These are phyloP conservation scores for Kodamaea plutei DNA, from an alignment of 1,139 yeast genomes.

Conservation along the genomic window DNA sequence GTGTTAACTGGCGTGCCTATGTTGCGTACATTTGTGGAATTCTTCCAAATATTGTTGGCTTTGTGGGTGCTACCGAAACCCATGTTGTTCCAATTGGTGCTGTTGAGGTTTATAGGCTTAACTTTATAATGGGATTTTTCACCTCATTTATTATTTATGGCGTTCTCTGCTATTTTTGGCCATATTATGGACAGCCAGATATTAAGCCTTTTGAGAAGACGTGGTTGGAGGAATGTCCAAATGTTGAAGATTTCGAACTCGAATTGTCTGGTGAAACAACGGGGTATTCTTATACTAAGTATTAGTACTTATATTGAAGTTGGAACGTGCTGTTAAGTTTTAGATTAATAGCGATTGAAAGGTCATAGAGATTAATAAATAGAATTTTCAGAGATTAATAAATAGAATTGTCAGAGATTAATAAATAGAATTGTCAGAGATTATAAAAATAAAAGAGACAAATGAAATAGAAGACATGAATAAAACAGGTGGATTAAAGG, in stretches of 20 bases:
- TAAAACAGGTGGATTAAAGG: no score
- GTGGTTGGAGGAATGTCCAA: slow-evolving; percentile 60
- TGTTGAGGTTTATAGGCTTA: slow-evolving; percentile 62
- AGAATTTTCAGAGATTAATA: no score
- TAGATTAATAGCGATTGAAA: no score
- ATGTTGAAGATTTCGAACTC: slow-evolving; percentile 62
- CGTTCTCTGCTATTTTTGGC: slow-evolving; percentile 48
- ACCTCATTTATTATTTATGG: slow-evolving; percentile 52
- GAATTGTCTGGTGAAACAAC: slow-evolving; percentile 18
- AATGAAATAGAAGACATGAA: no score
- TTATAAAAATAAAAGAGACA: no score
- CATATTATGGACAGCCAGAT: slow-evolving; percentile 57
- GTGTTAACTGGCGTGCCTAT: slow-evolving; percentile 79
- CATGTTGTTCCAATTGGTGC: slow-evolving; percentile 76
- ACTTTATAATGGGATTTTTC: slow-evolving; percentile 72
- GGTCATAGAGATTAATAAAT: no score
- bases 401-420: no score
- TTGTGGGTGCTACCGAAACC: slow-evolving; percentile 74
- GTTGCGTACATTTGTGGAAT: slow-evolving; percentile 72
- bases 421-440: no score
- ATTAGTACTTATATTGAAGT: no score
- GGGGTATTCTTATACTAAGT: no score
- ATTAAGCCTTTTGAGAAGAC: slow-evolving; percentile 43
- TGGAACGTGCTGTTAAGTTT: no score
- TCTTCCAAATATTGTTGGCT: slow-evolving; percentile 81